Conservation (phyloP, 2,329 filamentous ascomycete species). For the Xylariaceae sp. region DNA sequence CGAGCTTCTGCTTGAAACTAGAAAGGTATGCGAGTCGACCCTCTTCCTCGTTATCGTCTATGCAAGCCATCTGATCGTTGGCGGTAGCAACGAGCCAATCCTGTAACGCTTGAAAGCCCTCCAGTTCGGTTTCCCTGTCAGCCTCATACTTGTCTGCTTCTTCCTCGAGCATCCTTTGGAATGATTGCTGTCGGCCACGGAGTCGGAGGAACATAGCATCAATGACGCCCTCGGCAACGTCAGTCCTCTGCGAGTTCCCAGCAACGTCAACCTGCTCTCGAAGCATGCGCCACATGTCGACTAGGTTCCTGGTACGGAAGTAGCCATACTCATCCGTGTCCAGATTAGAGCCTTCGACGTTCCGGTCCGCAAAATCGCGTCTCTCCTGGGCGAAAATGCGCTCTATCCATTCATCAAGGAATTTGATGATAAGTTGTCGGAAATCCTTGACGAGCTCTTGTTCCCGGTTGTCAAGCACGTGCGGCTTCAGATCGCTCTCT, state of each 20-base stretch:
- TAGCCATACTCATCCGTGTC: constrained; percentile 89
- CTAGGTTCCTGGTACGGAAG: constrained; percentile 88
- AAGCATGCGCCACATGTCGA: constrained; percentile 97
- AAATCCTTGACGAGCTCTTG: constrained; percentile 92
- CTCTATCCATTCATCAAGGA: constrained; percentile 97
- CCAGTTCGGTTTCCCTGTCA: constrained; percentile 59
- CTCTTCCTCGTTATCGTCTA: constrained; percentile 86
- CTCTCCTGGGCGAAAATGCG: constrained; percentile 85
- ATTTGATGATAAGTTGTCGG: constrained; percentile 91
- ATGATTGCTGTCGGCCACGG: constrained; percentile 80
- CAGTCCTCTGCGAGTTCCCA: constrained; percentile 81
- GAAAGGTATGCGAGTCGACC: constrained; percentile 81
- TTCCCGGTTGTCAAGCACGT: constrained; percentile 90
- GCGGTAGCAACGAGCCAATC: constrained; percentile 97
- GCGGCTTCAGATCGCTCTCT: constrained; percentile 78
- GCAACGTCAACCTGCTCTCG: constrained; percentile 90
- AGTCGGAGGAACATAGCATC: constrained; percentile 94
- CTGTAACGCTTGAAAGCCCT: constrained; percentile 79
- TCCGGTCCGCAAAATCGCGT: constrained; percentile 80
- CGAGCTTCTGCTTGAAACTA: constrained; percentile 84
- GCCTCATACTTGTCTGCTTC: constrained; percentile 78
- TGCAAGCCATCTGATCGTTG: constrained; percentile 98
- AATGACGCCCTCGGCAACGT: constrained; percentile 93
- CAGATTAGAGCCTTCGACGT: constrained; percentile 75
- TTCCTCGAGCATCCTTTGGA: constrained; percentile 87